These are phyloP conservation scores for Cryptococcus sp. DNA, from an alignment of 1,284 basidiomycete species.

Conservation along the genomic window DNA sequence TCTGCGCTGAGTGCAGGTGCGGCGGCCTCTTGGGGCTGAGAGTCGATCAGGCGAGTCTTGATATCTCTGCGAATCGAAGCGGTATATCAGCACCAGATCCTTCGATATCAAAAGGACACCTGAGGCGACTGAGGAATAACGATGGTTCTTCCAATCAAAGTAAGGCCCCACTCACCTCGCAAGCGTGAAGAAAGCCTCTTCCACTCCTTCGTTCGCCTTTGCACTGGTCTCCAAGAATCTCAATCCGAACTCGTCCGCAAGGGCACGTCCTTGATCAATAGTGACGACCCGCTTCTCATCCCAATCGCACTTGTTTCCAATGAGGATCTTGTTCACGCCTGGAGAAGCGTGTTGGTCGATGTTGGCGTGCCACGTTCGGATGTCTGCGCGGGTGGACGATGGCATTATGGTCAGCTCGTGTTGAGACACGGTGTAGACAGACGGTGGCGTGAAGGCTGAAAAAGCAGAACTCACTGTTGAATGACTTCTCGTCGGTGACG, in stretches of 20 bases:
- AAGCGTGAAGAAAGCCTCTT: conserved; percentile 97
- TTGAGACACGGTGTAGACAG: not conserved
- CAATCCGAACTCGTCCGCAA: conserved; percentile 82
- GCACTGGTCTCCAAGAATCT: conserved; percentile 98
- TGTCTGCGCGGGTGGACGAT: conserved; percentile 63
- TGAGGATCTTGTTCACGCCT: conserved; percentile 97
- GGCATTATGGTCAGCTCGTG: not conserved
- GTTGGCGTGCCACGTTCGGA: conserved; percentile 97
- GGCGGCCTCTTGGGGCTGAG: conserved; percentile 68
- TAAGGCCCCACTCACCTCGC: conserved; percentile 71
- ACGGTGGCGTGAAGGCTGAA: not conserved
- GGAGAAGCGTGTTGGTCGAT: conserved; percentile 99
- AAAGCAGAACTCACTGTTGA: conserved; percentile 73
- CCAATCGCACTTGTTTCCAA: conserved; percentile 99
- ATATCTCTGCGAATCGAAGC: conserved; percentile 68
- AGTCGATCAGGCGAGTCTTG: conserved; percentile 95
- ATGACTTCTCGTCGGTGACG: conserved; percentile 96
- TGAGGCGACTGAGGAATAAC: not conserved
- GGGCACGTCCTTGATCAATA: conserved; percentile 64
- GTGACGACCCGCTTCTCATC: conserved; percentile 92
- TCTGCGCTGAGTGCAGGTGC: conserved; percentile 39
- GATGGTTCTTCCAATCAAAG: not conserved
- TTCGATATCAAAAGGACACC: not conserved
- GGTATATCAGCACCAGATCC: conserved; percentile 14
- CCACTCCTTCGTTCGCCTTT: conserved; percentile 96